These are phyloP conservation scores for Syzygium aqueum DNA, from an alignment of 345 rosid species.

Conservation along the genomic window DNA sequence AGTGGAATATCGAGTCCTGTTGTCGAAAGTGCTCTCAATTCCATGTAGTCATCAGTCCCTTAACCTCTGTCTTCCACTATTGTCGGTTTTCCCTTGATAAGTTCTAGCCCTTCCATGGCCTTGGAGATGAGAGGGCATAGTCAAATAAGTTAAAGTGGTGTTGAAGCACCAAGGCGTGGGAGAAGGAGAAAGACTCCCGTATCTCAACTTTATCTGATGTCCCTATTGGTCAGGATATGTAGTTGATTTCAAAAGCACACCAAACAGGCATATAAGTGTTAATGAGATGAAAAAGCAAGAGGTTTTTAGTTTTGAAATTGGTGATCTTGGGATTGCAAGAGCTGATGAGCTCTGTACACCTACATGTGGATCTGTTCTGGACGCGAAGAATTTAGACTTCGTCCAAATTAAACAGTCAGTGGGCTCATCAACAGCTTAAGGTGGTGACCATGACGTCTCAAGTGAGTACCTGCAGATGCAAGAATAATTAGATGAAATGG, in stretches of 20 bases:
- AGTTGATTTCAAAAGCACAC: neutral
- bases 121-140: constrained; percentile 27
- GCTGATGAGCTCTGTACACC: neutral
- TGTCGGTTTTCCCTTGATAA: constrained; percentile 10
- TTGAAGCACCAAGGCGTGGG: constrained; percentile 25
- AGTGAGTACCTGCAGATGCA: neutral
- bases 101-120: constrained; percentile 2
- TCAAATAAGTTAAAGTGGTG: constrained; percentile 26
- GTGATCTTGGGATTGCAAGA: neutral
- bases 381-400: neutral
- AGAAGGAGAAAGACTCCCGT: constrained; percentile 27
- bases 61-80: constrained; percentile 13
- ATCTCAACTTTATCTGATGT: constrained; percentile 14
- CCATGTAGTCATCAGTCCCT: constrained; percentile 3
- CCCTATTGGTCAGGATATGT: constrained; percentile 8
- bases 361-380: neutral
- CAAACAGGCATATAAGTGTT: neutral
- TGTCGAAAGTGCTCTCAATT: constrained; percentile 22
- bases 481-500: neutral
- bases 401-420: neutral
- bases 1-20: constrained; percentile 14
- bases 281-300: neutral
- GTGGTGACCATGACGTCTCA: neutral
- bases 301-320: neutral
- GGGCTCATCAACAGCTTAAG: neutral